Conservation (phyloP, 108 stramenopile species). For the Fragilariopsis cylindrus region DNA sequence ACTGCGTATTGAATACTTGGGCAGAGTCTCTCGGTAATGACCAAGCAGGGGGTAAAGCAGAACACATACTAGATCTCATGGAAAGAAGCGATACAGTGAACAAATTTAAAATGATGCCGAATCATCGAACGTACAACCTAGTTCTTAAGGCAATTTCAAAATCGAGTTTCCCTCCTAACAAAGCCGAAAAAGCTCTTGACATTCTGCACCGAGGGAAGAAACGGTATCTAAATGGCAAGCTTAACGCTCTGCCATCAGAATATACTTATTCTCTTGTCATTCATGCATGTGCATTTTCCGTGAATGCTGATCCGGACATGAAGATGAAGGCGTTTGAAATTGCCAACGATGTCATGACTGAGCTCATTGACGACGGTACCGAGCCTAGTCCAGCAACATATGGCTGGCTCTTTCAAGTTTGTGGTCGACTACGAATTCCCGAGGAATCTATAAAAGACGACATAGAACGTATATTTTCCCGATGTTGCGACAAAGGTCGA, state of each 20-base stretch:
- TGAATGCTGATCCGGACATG: conserved; percentile 25
- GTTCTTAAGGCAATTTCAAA: conserved; percentile 63
- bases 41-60: conserved; percentile 57
- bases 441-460: conserved; percentile 33
- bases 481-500: conserved; percentile 55
- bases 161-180: conserved; percentile 33
- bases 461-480: conserved; percentile 42
- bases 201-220: conserved; percentile 59
- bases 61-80: conserved; percentile 48
- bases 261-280: conserved; percentile 68
- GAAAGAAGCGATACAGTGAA: conserved; percentile 43
- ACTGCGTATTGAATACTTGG: conserved; percentile 62
- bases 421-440: conserved; percentile 56
- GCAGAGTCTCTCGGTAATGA: conserved; percentile 42
- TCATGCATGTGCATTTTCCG: conserved; percentile 70
- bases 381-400: conserved; percentile 43
- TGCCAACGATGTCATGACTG: conserved; percentile 48
- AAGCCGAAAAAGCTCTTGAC: conserved; percentile 55
- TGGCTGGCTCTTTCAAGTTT: conserved; percentile 76
- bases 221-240: conserved; percentile 43
- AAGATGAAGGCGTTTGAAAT: conserved; percentile 62
- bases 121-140: conserved; percentile 50
- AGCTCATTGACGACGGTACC: conserved; percentile 36
- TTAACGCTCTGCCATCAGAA: conserved; percentile 38
- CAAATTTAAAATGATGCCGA: conserved; percentile 41